Base-by-base conservation (phyloP, 331 rosid species). In the Pyrus hybrid region DNA sequence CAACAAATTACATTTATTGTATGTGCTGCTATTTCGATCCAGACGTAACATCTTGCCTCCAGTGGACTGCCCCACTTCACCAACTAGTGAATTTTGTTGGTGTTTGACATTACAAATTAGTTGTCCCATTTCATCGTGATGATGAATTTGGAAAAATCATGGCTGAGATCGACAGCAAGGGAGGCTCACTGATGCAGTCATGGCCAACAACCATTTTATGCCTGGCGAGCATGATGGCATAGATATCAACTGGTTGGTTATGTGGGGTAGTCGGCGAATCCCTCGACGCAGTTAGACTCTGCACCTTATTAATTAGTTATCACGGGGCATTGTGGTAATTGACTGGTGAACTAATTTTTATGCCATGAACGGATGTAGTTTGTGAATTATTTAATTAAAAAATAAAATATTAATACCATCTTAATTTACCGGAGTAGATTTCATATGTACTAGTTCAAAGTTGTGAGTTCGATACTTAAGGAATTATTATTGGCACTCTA, bases 21-120 rank as follows among this genome's bases (percentile, higher is more conserved):
- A 79, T 71, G 51, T 72, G 82, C 65, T 45, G 43, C 66, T 62
- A 25, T 71, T 63, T 71, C 57, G 21, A 87, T 85, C 85, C 54
- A 79, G 91, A 88, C 82, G 88, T 85, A 75, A 78, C 91, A 88
- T 83, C 88, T 82, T 79, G 82, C 85, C 78, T 75, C 49, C 69
- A 76, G 32, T 60, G 26, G 23, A n/a, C 53, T 67, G 82, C 86
- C 91, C 96, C 85, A 91, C 93, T 37, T 21, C 84, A 88, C 91
- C 93, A 11, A 85, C 86, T 89, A 84, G 47, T 41, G 4, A 41
- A 41, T 41, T 41, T 53, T 53, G 20, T 53, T 28, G 63, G 63
- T 18, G 43, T n/a, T 54, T 58, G 67, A 72, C 56, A 72, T 58
- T 72, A 22, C 67, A 35, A 18, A 16, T 58, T 35, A 16, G 67